phyloP scores from a whole-genome alignment of 352 stramenopile genomes.

The Globisporangium acanthophoron region DNA sequence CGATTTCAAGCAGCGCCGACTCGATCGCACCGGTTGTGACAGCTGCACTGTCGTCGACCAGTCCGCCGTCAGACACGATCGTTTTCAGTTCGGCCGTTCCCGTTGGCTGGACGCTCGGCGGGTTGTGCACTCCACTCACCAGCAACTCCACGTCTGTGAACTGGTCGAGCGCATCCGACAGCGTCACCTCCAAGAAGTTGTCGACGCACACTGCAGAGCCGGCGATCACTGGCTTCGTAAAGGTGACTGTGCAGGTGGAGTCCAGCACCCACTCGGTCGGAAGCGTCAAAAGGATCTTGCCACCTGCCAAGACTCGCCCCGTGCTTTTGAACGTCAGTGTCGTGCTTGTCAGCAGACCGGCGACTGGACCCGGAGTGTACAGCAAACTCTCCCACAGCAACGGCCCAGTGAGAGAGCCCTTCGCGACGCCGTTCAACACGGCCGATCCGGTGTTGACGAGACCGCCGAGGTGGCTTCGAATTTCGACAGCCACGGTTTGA shows the following conservation, averaged over 20 bases:
- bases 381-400: conserved; percentile 40
- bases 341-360: conserved; percentile 36
- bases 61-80: conserved; percentile 33
- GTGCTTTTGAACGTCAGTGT: conserved; percentile 32
- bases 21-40: conserved; percentile 31
- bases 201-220: conserved; percentile 20
- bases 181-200: conserved; percentile 28
- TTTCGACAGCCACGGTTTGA: conserved; percentile 10
- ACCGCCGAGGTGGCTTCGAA: conserved; percentile 45
- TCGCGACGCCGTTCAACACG: conserved; percentile 24
- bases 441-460: conserved; percentile 37
- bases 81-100: conserved; percentile 20
- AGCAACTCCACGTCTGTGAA: conserved; percentile 28
- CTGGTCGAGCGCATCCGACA: conserved; percentile 34
- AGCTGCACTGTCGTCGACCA: conserved; percentile 32
- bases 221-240: conserved; percentile 28
- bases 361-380: conserved; percentile 43
- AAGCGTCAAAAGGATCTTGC: conserved; percentile 32
- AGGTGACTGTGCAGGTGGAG: conserved; percentile 22
- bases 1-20: conserved; percentile 32
- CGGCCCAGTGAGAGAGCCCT: conserved; percentile 28
- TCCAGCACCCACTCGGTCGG: conserved; percentile 40
- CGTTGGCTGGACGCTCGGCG: conserved; percentile 25
- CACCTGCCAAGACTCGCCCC: conserved; percentile 28
- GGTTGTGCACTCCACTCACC: conserved; percentile 41